phyloP scores from a whole-genome alignment of 768 basidiomycete species.

The Panaeolus papilionaceus region DNA sequence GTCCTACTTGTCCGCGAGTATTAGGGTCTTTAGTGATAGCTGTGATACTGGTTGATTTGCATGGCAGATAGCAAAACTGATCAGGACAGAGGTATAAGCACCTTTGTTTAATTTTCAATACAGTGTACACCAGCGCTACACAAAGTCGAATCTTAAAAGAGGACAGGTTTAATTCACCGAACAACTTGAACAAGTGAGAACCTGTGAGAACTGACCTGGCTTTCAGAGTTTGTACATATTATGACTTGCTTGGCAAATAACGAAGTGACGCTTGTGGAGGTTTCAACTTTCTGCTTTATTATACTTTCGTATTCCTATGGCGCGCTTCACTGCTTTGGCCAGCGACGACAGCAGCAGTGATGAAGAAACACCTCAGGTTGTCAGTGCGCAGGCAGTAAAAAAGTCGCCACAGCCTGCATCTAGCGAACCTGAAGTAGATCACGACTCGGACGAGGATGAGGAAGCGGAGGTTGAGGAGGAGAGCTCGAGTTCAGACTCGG shows the following conservation, averaged over 20 bases:
- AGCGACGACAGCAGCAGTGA: constrained; percentile 68
- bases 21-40: too few relatives aligned
- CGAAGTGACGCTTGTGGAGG: constrained; percentile 6
- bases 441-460: constrained; percentile 28
- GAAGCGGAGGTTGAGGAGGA: constrained; percentile 37
- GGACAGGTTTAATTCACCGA: too few relatives aligned
- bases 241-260: constrained; percentile 3
- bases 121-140: too few relatives aligned
- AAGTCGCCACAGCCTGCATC: constrained; percentile 20
- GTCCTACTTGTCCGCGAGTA: too few relatives aligned
- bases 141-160: too few relatives aligned
- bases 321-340: constrained; percentile 70
- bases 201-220: too few relatives aligned
- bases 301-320: constrained; percentile 44
- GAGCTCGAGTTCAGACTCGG: constrained; percentile 41
- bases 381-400: constrained; percentile 31
- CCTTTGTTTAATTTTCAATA: too few relatives aligned
- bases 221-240: background rate
- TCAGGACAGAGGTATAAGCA: too few relatives aligned
- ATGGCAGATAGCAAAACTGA: too few relatives aligned
- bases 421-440: constrained; percentile 17
- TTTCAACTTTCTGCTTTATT: constrained; percentile 12
- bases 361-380: constrained; percentile 37
- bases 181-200: too few relatives aligned
- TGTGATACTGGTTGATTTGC: too few relatives aligned